Conservation (phyloP, 2,329 filamentous ascomycete species). For the Talaromyces piceae region DNA sequence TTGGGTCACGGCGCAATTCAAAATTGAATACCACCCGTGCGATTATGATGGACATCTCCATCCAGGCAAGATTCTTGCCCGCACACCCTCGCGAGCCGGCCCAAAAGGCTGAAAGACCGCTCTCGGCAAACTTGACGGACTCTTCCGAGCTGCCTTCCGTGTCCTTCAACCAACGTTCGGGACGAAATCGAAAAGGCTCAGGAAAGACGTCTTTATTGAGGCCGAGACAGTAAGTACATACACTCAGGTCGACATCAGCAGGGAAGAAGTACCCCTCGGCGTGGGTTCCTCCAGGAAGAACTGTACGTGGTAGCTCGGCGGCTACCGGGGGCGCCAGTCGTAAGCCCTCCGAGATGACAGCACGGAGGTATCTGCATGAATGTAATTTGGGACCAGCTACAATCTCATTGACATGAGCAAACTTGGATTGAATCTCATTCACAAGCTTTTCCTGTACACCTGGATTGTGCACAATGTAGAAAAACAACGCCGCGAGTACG, state of each 20-base stretch:
- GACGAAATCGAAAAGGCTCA: neutral
- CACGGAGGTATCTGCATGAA: neutral
- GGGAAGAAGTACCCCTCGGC: neutral
- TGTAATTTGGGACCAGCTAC: neutral
- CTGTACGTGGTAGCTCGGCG: neutral
- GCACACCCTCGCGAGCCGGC: neutral
- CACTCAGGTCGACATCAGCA: neutral
- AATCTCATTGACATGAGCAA: neutral
- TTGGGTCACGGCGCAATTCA: neutral
- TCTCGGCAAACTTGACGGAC: neutral
- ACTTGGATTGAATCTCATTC: neutral
- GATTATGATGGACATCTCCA: neutral
- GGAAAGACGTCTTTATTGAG: neutral
- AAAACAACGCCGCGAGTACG: neutral
- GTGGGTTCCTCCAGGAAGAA: neutral
- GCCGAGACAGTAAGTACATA: neutral
- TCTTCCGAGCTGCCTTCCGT: neutral
- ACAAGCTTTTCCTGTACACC: neutral
- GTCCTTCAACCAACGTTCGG: neutral
- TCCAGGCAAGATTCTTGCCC: neutral
- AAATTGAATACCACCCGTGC: neutral
- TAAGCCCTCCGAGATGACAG: neutral
- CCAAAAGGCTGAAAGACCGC: neutral
- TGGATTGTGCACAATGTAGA: slow-evolving; percentile 1
- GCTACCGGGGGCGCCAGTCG: neutral